Conservation (phyloP, 805 yeast species). For the Ascoidea tarda region DNA sequence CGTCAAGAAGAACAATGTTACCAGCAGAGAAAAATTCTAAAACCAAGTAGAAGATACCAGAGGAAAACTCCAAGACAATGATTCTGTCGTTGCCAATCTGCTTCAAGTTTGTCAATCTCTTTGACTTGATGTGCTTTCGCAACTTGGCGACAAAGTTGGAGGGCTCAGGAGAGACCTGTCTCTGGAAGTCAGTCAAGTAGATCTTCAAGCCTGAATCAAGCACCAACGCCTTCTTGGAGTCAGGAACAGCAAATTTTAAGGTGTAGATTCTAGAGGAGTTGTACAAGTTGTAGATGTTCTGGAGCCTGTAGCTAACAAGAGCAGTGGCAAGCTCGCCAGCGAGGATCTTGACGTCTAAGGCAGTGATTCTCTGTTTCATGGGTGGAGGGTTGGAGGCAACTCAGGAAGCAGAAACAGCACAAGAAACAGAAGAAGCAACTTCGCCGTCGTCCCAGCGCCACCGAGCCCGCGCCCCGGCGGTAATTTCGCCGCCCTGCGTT, state of each 20-base stretch:
- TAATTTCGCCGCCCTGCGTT: not conserved
- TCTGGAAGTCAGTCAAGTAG: constrained; percentile 65
- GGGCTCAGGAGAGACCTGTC: constrained; percentile 73
- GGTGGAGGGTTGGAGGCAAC: too few relatives aligned
- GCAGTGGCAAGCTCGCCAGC: constrained; percentile 46
- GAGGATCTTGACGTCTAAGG: constrained; percentile 66
- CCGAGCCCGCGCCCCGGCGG: not conserved
- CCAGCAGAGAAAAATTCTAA: constrained; percentile 95
- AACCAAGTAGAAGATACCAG: constrained; percentile 64
- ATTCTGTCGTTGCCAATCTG: constrained; percentile 75
- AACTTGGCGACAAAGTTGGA: constrained; percentile 76
- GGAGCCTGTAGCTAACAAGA: constrained; percentile 55
- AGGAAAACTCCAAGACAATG: constrained; percentile 74
- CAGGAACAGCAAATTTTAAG: constrained; percentile 71
- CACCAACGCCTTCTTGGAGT: constrained; percentile 60
- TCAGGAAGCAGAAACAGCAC: too few relatives aligned
- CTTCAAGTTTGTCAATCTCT: constrained; percentile 56
- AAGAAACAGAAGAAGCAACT: too few relatives aligned
- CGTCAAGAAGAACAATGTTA: constrained; percentile 67
- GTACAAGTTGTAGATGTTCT: constrained; percentile 73
- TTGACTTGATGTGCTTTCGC: constrained; percentile 73
- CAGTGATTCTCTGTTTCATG: constrained; percentile 66
- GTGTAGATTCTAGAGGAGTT: constrained; percentile 60
- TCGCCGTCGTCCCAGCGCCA: too few relatives aligned
- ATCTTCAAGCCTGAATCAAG: constrained; percentile 79